These are phyloP conservation scores for Leccinum disarticulatum DNA, from an alignment of 768 basidiomycete genomes.

Conservation along the genomic window DNA sequence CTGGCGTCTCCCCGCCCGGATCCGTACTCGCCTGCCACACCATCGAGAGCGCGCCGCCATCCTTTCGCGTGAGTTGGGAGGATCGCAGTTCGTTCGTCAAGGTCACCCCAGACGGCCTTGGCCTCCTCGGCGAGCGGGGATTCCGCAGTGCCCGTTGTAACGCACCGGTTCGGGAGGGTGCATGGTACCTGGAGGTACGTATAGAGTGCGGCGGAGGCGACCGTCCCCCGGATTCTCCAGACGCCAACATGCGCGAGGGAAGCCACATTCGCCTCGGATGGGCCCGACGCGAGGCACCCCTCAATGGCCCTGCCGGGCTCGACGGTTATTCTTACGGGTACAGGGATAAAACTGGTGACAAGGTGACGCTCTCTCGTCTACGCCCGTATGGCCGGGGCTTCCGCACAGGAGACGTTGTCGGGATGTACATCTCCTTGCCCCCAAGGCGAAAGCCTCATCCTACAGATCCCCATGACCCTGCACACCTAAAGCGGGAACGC, in stretches of 20 bases:
- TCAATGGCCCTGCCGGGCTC: constrained; percentile 89
- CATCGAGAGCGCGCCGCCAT: constrained; percentile 74
- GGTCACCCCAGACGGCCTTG: constrained; percentile 75
- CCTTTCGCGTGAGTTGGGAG: constrained; percentile 83
- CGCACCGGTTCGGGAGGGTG: constrained; percentile 83
- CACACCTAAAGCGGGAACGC: constrained; percentile 82
- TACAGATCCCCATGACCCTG: constrained; percentile 75
- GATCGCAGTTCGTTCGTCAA: constrained; percentile 82
- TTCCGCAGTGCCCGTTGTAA: constrained; percentile 90
- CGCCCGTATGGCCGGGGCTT: constrained; percentile 75
- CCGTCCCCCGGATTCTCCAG: constrained; percentile 37
- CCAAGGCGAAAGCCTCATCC: constrained; percentile 54
- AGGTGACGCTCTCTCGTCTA: constrained; percentile 80
- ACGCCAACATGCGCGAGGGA: constrained; percentile 55
- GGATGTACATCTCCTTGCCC: constrained; percentile 91
- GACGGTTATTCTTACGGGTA: constrained; percentile 93
- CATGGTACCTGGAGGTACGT: constrained; percentile 93
- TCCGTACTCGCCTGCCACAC: constrained; percentile 66
- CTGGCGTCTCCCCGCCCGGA: constrained; percentile 65
- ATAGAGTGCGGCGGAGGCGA: constrained; percentile 75
- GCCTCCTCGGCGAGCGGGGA: constrained; percentile 79
- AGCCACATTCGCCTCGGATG: constrained; percentile 90
- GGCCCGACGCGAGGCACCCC: constrained; percentile 88
- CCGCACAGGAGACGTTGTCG: constrained; percentile 83
- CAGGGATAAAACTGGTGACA: constrained; percentile 91